phyloP scores from a whole-genome alignment of 73 alveolate species.

The Paramecium pentaurelia region DNA sequence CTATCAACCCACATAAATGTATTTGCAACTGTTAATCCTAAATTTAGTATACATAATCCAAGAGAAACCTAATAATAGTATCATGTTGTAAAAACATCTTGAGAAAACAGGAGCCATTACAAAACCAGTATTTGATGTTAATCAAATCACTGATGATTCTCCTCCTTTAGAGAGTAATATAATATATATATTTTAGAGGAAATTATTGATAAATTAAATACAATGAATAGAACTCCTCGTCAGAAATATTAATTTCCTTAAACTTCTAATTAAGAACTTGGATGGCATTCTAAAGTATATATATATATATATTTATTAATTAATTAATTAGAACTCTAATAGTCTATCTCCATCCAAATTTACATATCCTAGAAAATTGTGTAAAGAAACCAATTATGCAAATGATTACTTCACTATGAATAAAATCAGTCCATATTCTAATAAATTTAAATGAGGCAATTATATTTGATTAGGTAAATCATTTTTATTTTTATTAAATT shows the following conservation, averaged over 20 bases:
- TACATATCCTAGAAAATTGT: conserved; percentile 51
- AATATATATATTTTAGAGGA: conserved; percentile 16
- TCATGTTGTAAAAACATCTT: conserved; percentile 31
- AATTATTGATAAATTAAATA: conserved; percentile 20
- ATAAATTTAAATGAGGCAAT: conserved; percentile 41
- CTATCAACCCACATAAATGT: conserved; percentile 54
- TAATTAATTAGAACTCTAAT: background rate
- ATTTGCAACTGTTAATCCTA: background rate
- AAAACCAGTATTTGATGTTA: conserved; percentile 46
- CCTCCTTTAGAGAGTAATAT: conserved; percentile 25
- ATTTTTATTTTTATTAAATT: background rate
- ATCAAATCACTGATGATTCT: conserved; percentile 12
- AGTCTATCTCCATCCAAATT: conserved; percentile 25
- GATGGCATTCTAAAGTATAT: conserved; percentile 46
- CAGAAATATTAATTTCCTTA: conserved; percentile 47
- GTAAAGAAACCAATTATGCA: conserved; percentile 60
- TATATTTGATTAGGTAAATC: background rate
- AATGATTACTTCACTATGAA: conserved; percentile 55
- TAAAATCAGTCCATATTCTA: conserved; percentile 48
- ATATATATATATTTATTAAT: background rate
- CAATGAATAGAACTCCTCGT: conserved; percentile 56
- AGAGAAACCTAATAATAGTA: conserved; percentile 48
- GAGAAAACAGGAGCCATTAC: conserved; percentile 4
- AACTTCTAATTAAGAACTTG: conserved; percentile 52
- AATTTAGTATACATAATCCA: conserved; percentile 32